A percentile compares a stretch with the other conserved stretches of the same genome.
Evolutionary conservation across 768 basidiomycete genomes (phyloP).

Genomic region (Tylopilus rubrobrunneus): DNA sequence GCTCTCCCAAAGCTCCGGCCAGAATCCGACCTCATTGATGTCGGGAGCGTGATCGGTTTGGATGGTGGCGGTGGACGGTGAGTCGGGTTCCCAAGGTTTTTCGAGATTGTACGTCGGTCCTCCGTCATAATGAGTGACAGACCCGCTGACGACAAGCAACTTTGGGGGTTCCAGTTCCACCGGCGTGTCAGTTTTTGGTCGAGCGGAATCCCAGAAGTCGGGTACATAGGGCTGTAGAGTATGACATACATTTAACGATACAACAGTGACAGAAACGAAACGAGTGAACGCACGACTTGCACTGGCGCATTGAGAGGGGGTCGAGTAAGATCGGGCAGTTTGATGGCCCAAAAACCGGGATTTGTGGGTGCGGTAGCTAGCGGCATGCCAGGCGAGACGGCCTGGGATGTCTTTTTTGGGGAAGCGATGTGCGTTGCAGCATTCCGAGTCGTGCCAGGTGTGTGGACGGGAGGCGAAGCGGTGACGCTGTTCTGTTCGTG

Average conservation of each 20-base stretch:
- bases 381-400: conserved; percentile 43
- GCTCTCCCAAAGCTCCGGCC: conserved; percentile 36
- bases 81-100: conserved; percentile 11
- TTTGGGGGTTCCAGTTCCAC: conserved; percentile 37
- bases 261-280: neutral
- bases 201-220: conserved; percentile 57
- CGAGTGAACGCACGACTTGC: conserved; percentile 51
- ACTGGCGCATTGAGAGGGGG: conserved; percentile 41
- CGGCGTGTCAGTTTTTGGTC: conserved; percentile 29
- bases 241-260: neutral
- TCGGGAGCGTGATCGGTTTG: conserved; percentile 12
- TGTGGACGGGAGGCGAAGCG: conserved; percentile 2
- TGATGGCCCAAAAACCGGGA: conserved; percentile 42
- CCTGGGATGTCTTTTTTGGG: conserved; percentile 25
- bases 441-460: conserved; percentile 22
- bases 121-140: conserved; percentile 43
- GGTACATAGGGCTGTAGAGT: conserved; percentile 50
- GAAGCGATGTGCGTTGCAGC: conserved; percentile 20
- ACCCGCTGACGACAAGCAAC: conserved; percentile 47
- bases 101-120: conserved; percentile 44
- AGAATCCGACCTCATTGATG: conserved; percentile 21
- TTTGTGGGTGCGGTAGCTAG: conserved; percentile 17
- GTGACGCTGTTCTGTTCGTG: conserved; percentile 37
- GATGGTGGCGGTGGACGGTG: neutral
- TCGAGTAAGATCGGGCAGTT: conserved; percentile 53